Evolutionary conservation across 108 stramenopile genomes (phyloP).

Genomic region (Nitzschia putrida): DNA sequence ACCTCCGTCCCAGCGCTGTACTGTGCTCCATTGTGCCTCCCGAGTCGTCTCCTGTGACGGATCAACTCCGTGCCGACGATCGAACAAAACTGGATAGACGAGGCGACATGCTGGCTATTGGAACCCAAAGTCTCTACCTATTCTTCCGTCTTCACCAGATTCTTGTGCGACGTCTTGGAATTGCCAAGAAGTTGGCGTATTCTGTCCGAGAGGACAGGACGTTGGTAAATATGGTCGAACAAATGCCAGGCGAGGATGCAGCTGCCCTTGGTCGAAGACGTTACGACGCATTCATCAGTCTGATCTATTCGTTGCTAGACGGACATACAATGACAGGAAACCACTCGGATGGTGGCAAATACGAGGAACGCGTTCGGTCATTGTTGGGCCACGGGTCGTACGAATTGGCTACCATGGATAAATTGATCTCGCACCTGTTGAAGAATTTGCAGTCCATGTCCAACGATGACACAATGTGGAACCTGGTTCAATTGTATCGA

Average conservation of each 20-base stretch:
- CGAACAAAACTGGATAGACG: constrained; percentile 55
- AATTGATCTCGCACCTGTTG: constrained; percentile 79
- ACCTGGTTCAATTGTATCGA: constrained; percentile 77
- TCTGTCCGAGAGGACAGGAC: constrained; percentile 56
- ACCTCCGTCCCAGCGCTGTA: constrained; percentile 62
- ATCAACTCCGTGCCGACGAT: constrained; percentile 67
- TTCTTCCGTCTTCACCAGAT: constrained; percentile 87
- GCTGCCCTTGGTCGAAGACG: constrained; percentile 58
- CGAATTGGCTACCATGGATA: constrained; percentile 90
- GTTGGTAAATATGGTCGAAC: constrained; percentile 71
- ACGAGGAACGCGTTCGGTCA: constrained; percentile 78
- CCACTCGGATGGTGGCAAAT: constrained; percentile 68
- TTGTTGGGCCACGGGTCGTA: constrained; percentile 84
- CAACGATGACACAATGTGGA: constrained; percentile 83
- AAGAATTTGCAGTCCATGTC: constrained; percentile 86
- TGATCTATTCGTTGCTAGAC: constrained; percentile 75
- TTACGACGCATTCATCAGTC: constrained; percentile 75
- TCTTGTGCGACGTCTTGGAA: constrained; percentile 70
- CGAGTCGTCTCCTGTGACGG: constrained; percentile 68
- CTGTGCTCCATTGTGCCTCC: constrained; percentile 71
- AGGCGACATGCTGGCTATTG: constrained; percentile 72
- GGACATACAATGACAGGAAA: constrained; percentile 39
- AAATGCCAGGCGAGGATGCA: constrained; percentile 55
- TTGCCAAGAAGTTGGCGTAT: constrained; percentile 73
- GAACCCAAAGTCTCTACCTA: constrained; percentile 85